Evolutionary conservation across 768 basidiomycete genomes (phyloP), one percentile per base, ranked within the genome.

Genomic region (Russula abietina): DNA sequence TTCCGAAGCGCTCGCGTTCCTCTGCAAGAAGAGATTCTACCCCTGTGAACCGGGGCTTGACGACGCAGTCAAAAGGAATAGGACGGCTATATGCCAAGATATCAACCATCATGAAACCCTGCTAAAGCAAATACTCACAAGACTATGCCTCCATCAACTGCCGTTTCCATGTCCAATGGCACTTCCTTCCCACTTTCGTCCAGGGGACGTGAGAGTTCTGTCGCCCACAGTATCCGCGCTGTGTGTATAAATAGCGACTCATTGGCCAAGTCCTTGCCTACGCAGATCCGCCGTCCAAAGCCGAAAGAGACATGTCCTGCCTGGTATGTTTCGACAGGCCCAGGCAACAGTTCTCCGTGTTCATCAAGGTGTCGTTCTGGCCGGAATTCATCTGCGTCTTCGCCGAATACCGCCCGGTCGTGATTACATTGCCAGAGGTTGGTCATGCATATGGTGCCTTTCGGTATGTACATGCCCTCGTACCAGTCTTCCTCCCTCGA

Each of bases 391-490:
- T 60, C 56, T 8, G 64, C 64, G 36, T 70, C 65, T 5, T 59
- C 51, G 10, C 63, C 64, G 24, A 54, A 70, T 1, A 58, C 16
- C 3, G 48, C 46, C 9, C 48, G 41, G 19, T 63, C 51, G 17
- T 54, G 51, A 48, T 62, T 46, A 16, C 61, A 45, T 7, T 38
- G 38, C 60, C 67, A 65, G 24, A 48, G 17, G 43, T 75, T 75
- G 9, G 69, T 66, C 17, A 75, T 59, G 36, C 74, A 67, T 1
- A 73, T 69, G 1, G 75, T 72, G 10, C 74, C 76, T 32, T 69
- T 72, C 0, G 76, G 76, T 16, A 78, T 75, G 58, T 69, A 64
- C 51, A 62, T 64, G 5, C 65, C 71, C 45, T 67, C 60, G 48
- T 73, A 75, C 51, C 50, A 65, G 52, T 73, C 73, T 36, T 74